Evolutionary conservation across 2,329 filamentous ascomycete species (phyloP).

Genomic region (Rosellinia necatrix): DNA sequence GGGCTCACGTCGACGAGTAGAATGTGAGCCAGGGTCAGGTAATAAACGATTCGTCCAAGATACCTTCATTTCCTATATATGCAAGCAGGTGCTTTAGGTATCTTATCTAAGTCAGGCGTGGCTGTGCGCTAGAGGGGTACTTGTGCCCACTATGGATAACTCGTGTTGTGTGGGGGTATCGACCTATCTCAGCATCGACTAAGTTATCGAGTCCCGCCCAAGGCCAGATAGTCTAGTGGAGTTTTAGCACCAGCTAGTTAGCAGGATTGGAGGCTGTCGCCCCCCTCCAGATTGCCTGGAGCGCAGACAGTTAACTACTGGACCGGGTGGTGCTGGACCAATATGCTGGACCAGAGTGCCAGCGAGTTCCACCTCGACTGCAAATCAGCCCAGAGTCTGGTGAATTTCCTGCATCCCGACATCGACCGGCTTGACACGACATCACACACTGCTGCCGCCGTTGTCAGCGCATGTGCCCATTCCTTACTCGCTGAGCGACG

Average conservation of each 20-base stretch:
- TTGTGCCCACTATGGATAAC: neutral
- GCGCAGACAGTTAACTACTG: too few relatives aligned
- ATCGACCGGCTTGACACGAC: conserved; percentile 27
- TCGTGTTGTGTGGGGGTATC: neutral
- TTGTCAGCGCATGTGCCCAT: conserved; percentile 28
- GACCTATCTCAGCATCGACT: neutral
- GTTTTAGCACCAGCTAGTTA: too few relatives aligned
- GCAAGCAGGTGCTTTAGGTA: too few relatives aligned
- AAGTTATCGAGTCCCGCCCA: too few relatives aligned
- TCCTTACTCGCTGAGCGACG: conserved; percentile 29
- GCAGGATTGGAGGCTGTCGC: neutral
- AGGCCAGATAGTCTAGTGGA: neutral
- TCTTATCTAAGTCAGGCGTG: neutral
- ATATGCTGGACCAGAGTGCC: neutral
- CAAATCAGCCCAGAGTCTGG: conserved; percentile 23
- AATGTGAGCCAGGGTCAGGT: too few relatives aligned
- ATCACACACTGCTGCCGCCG: conserved; percentile 23
- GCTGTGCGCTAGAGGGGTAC: conserved; percentile 2
- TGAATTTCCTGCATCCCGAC: conserved; percentile 25
- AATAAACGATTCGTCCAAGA: too few relatives aligned
- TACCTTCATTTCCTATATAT: too few relatives aligned
- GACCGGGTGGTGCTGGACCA: too few relatives aligned
- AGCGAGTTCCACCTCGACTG: conserved; percentile 7
- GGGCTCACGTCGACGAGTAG: too few relatives aligned
- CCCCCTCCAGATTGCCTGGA: conserved; percentile 4